Base-by-base conservation (phyloP, 345 rosid genomes). In the Acer saccharum region DNA sequence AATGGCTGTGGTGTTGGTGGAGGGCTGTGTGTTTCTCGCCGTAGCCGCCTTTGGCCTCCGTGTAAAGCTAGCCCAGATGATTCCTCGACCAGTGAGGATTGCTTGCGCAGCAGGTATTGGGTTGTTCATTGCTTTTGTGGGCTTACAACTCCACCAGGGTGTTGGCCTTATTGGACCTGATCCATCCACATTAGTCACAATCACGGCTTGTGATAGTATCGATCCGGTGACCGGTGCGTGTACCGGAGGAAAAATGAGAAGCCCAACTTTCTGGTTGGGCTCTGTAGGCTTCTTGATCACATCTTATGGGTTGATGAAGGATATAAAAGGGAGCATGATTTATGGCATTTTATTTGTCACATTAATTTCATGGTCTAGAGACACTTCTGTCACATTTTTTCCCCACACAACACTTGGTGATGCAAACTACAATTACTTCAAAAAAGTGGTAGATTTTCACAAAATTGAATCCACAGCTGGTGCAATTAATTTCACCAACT, bases 141-240 rank as follows among this genome's bases (percentile, higher is more conserved):
- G 99, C 64, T 84, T 92, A 7, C 99, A 95, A 46, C 71, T 77
- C 79, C 92, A 93, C 75, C 94, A 92, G 20, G 99, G 98, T 0
- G 62, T 93, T 54, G 98, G 99, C 41, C 92, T 95, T 1, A 73
- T 95, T 9, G 97, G 98, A 65, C 97, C 98, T 0, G 98, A 95
- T 20, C 80, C 85, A 17, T 86, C 92, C 8, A 93, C 92, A 0
- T 39, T 93, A 25, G 77, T 95, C 23, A 90, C 96, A 1, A 48
- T 90, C 72, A 79, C 98, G 0, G 99, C 92, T 0, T 95, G 99
- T 72, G 70, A 90, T 0, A 46, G 46, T 0, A 80, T 80, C 0
- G 79, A 92, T 61, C 84, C 97, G 5, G 78, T 65, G 41, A 89
- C 97, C 0, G 97, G 96, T 50, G 83, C 87, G 35, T 95, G 99